phyloP scores from a whole-genome alignment of 2,329 filamentous ascomycete species.

The Aspergillus sp. region DNA sequence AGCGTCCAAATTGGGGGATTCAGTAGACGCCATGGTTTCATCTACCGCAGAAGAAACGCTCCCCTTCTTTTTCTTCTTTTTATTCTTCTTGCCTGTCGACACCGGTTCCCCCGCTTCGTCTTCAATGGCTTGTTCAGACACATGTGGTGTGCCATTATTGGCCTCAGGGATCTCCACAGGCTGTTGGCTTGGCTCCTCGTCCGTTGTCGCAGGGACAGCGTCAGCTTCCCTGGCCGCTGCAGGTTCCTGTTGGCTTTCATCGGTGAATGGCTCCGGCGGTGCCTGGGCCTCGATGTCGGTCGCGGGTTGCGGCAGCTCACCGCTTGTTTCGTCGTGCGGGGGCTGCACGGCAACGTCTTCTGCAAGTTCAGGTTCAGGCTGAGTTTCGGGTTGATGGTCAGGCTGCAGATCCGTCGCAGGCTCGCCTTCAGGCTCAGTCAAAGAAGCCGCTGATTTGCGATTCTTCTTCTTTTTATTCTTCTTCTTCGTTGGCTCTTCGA shows the following conservation, averaged over 20 bases:
- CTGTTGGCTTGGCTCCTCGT: constrained; percentile 4
- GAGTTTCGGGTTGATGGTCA: background rate
- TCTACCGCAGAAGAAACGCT: constrained; percentile 4
- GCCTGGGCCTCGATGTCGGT: too few relatives aligned
- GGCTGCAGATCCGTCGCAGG: constrained; percentile 4
- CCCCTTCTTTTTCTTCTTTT: constrained; percentile 20
- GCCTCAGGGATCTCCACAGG: constrained; percentile 18
- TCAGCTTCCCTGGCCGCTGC: constrained; percentile 6
- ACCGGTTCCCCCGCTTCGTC: constrained; percentile 11
- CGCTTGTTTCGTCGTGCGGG: too few relatives aligned
- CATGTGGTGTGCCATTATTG: constrained; percentile 22
- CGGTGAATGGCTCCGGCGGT: too few relatives aligned
- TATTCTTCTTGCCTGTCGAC: constrained; percentile 16
- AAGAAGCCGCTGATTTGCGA: constrained; percentile 9
- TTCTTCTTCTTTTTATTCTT: constrained; percentile 25
- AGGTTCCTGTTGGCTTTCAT: constrained; percentile 5
- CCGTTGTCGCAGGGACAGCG: constrained; percentile 1
- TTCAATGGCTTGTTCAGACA: constrained; percentile 8
- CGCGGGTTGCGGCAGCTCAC: too few relatives aligned
- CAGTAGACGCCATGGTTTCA: background rate
- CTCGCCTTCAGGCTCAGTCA: constrained; percentile 12
- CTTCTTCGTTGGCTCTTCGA: constrained; percentile 18
- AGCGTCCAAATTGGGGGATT: background rate
- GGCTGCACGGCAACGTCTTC: background rate
- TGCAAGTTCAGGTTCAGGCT: background rate